Conservation (phyloP, 1,139 yeast species). For the Magnusiomyces tetraspermus region DNA sequence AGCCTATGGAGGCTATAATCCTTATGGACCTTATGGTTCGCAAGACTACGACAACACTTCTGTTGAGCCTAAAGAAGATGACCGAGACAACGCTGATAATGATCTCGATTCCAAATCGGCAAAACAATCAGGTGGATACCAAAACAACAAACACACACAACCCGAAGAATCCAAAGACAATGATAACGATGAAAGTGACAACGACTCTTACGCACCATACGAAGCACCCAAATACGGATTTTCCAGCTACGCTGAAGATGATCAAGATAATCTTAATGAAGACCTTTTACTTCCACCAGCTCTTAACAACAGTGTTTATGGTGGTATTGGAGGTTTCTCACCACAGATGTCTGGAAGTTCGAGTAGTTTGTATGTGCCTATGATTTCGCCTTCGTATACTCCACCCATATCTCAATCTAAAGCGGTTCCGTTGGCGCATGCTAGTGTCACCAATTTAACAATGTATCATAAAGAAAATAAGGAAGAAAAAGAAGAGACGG, state of each 20-base stretch:
- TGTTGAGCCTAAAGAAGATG: background rate
- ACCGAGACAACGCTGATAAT: slow-evolving; percentile 1
- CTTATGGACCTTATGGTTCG: slow-evolving; percentile 9
- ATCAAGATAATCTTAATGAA: background rate
- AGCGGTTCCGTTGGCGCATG: slow-evolving; percentile 3
- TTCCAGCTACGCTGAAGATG: background rate
- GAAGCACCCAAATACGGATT: slow-evolving; percentile 26
- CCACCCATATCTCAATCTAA: background rate
- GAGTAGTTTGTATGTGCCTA: slow-evolving; percentile 9
- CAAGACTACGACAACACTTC: slow-evolving; percentile 1
- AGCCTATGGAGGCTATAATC: slow-evolving; percentile 6
- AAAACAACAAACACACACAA: background rate
- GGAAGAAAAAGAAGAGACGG: slow-evolving; percentile 15
- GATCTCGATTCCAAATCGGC: background rate
- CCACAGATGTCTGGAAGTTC: slow-evolving; percentile 7
- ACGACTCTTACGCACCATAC: slow-evolving; percentile 10
- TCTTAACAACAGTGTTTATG: background rate
- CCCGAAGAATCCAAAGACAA: slow-evolving; percentile 2
- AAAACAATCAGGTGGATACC: background rate
- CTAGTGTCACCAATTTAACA: slow-evolving; percentile 9
- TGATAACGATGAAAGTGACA: background rate
- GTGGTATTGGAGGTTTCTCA: background rate
- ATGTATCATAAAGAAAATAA: slow-evolving; percentile 13
- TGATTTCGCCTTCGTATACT: slow-evolving; percentile 9
- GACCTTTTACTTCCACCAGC: background rate